Evolutionary conservation across 805 yeast genomes (phyloP), one percentile per base, ranked within the genome.

Genomic region (Teunomyces gatunensis): DNA sequence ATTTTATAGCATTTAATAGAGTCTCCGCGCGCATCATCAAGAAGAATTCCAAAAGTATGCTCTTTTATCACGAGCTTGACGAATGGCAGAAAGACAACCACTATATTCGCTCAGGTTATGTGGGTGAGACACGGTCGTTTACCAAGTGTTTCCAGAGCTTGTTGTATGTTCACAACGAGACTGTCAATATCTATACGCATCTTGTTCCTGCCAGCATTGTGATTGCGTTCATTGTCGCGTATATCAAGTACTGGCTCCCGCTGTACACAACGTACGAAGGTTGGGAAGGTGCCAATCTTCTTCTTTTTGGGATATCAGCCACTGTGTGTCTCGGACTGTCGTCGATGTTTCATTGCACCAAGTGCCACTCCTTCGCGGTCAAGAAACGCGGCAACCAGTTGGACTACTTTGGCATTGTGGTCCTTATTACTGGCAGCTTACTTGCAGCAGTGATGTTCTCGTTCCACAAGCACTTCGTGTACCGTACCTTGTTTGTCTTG

Each of bases 1-100:
- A 21, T 21, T 21, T 6, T 21, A 21, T 21, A 21, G 25, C 27
- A 25, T 25, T 25, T 25, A 17, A 23, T 39, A 27, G 41, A 39
- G 11, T 25, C 7, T 25, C 27, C 27, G 27, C 27, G 27, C 27
- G 11, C 11, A 25, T 25, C 9, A 23, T 23, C 9, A 23, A 23
- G 6, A 6, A 1, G 25, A 7, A 7, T 6, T 7, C 25, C 6
- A 6, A 23, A 4, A 25, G 27, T 3, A 25, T 25, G 25, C 50
- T 53, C 39, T 68, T 63, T 39, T 85, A 75, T 69, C 76, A 81
- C 49, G 85, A 85, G 53, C 61, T 87, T 23, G 87, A 83, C 20
- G 77, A 67, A 12, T 86, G 94, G 94, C 90, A 85, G 58, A 72
- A 77, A 49, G 94, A 87, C 58, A 87, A 87, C 60, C 85, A 83